These are phyloP conservation scores for Secale cereale DNA, from an alignment of 176 grass and related monocot species.

Conservation along the genomic window DNA sequence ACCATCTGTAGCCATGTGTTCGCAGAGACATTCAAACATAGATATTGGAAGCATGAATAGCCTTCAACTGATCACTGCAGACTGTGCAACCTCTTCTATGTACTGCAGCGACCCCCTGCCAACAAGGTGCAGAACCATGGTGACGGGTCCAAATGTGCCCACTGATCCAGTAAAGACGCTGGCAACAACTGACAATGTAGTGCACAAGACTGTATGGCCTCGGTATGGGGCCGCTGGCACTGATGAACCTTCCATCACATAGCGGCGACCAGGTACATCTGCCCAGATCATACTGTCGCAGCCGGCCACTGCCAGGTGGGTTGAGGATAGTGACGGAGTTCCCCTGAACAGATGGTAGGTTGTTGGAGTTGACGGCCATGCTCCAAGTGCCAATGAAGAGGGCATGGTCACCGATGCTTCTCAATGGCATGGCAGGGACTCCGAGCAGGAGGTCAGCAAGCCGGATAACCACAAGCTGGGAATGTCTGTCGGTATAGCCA, in stretches of 20 bases:
- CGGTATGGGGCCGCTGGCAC: not conserved
- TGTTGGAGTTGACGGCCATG: not conserved
- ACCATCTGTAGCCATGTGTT: not conserved
- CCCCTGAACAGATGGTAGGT: not conserved
- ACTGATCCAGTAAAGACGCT: conserved; percentile 12
- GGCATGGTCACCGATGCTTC: conserved; percentile 7
- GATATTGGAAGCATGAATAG: not conserved
- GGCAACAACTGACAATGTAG: not conserved
- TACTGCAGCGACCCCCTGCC: accelerated
- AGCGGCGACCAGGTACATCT: not conserved
- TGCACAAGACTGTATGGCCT: conserved; percentile 4
- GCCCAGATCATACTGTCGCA: not conserved
- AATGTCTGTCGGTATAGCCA: not conserved
- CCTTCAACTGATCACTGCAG: not conserved
- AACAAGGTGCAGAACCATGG: not conserved
- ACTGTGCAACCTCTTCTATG: not conserved
- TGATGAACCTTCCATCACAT: not conserved
- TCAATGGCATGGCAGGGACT: not conserved
- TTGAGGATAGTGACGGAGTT: not conserved
- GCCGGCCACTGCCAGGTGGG: not conserved
- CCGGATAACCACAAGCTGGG: not conserved
- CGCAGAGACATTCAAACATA: not conserved
- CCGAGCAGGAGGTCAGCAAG: not conserved
- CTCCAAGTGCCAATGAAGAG: not conserved
- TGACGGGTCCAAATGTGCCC: not conserved